Conservation (phyloP, 176 grass and related monocot species). For the Avena eriantha region DNA sequence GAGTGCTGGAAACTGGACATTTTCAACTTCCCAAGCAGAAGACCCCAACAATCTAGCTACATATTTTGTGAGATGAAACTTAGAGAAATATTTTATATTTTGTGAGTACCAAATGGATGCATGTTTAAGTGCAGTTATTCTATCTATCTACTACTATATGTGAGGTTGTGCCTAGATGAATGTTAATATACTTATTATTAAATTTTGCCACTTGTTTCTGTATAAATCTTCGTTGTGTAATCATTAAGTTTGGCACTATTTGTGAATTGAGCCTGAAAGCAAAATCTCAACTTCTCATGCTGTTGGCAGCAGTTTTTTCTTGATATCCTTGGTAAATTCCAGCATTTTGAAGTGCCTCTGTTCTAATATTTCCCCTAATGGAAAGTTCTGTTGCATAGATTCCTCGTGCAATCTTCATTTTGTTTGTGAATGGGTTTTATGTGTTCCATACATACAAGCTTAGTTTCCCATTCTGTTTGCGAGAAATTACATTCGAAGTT, state of each 20-base stretch:
- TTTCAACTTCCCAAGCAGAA: neutral
- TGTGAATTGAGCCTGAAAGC: neutral
- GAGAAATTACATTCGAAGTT: neutral
- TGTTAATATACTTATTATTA: slow-evolving; percentile 2
- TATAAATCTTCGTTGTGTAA: slow-evolving; percentile 2
- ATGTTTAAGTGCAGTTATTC: slow-evolving; percentile 22
- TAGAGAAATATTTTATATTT: slow-evolving; percentile 11
- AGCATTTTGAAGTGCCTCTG: neutral
- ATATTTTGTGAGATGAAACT: slow-evolving; percentile 19
- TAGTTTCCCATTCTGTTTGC: neutral
- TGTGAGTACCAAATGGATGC: slow-evolving; percentile 18
- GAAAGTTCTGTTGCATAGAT: neutral
- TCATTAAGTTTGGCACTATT: neutral
- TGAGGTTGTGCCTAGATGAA: slow-evolving; percentile 23
- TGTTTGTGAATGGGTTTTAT: too few species aligned
- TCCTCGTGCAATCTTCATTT: neutral
- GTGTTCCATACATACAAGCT: neutral
- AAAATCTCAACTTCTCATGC: neutral
- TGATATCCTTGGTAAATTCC: too few species aligned
- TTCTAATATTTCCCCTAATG: neutral
- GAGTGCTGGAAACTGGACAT: neutral
- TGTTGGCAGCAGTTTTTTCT: too few species aligned
- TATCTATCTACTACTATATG: neutral
- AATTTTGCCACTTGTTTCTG: neutral
- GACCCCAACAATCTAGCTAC: neutral